A percentile compares a stretch with the other conserved stretches of the same genome.
phyloP scores from a whole-genome alignment of 2,329 filamentous ascomycete genomes.

The Trichoderma atroviride region DNA sequence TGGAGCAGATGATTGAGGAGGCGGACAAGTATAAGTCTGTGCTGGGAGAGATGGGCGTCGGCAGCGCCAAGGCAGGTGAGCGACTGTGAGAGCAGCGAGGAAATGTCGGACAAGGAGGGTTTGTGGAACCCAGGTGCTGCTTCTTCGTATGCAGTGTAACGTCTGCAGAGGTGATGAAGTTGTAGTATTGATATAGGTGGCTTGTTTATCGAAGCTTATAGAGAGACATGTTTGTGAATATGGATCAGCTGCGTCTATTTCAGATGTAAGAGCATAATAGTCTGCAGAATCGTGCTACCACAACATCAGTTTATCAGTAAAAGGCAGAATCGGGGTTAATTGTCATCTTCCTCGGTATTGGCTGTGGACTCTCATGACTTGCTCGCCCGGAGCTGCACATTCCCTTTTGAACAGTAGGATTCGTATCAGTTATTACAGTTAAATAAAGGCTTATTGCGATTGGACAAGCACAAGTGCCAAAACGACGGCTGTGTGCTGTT shows the following conservation, averaged over 20 bases:
- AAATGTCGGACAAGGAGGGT: neutral
- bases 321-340: neutral
- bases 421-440: neutral
- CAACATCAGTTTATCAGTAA: neutral
- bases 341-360: neutral
- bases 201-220: neutral
- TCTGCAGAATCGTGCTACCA: neutral
- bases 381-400: neutral
- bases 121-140: neutral
- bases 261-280: neutral
- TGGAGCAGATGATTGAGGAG: slow-evolving; percentile 79
- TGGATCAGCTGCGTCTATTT: neutral
- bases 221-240: neutral
- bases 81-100: slow-evolving; percentile 9
- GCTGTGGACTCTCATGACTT: neutral
- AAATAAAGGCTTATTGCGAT: neutral
- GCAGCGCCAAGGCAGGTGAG: slow-evolving; percentile 26
- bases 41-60: slow-evolving; percentile 48
- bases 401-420: neutral
- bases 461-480: neutral
- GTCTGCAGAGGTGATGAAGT: neutral
- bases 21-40: slow-evolving; percentile 65
- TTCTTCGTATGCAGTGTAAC: neutral
- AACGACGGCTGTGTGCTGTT: neutral
- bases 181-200: neutral